A percentile compares a stretch with the other conserved stretches of the same genome.
These are phyloP conservation scores for Leccinum colubrinum DNA, from an alignment of 1,284 basidiomycete genomes.

Conservation along the genomic window DNA sequence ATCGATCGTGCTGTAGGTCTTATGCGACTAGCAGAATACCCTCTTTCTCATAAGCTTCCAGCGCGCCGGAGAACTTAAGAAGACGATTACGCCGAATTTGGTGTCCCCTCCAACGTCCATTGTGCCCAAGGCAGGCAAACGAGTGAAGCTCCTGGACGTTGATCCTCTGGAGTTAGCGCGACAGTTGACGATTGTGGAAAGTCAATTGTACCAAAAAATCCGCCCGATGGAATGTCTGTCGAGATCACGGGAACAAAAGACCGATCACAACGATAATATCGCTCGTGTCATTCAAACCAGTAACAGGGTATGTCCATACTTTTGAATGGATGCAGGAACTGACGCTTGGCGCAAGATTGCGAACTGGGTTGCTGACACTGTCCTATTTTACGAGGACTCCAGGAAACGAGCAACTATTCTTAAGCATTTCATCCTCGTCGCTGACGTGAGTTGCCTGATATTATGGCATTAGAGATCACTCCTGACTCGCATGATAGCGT, in stretches of 20 bases:
- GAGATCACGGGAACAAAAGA: conserved; percentile 72
- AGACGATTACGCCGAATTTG: conserved; percentile 48
- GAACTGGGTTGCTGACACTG: conserved; percentile 92
- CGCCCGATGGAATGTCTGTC: conserved; percentile 90
- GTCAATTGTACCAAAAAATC: conserved; percentile 85
- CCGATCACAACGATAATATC: conserved; percentile 79
- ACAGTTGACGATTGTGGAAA: conserved; percentile 94
- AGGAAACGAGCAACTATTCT: conserved; percentile 79
- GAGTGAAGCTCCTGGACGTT: conserved; percentile 83
- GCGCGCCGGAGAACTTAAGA: conserved; percentile 54
- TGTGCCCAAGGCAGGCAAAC: conserved; percentile 71
- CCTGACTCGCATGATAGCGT: conserved; percentile 49
- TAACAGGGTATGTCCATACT: conserved; percentile 68
- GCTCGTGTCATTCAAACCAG: conserved; percentile 89
- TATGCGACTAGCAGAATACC: conserved; percentile 11
- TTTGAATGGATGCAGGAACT: not conserved
- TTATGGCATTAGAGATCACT: not conserved
- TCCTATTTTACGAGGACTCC: conserved; percentile 85
- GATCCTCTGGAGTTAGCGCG: conserved; percentile 91
- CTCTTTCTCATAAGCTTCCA: conserved; percentile 32
- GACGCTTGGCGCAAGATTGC: conserved; percentile 57
- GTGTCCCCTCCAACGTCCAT: conserved; percentile 73
- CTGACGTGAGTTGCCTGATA: conserved; percentile 70
- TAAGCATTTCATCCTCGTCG: conserved; percentile 92
- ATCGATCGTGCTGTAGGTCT: conserved; percentile 75